Evolutionary conservation across 805 yeast genomes (phyloP).

Genomic region (Candida namnaoensis): DNA sequence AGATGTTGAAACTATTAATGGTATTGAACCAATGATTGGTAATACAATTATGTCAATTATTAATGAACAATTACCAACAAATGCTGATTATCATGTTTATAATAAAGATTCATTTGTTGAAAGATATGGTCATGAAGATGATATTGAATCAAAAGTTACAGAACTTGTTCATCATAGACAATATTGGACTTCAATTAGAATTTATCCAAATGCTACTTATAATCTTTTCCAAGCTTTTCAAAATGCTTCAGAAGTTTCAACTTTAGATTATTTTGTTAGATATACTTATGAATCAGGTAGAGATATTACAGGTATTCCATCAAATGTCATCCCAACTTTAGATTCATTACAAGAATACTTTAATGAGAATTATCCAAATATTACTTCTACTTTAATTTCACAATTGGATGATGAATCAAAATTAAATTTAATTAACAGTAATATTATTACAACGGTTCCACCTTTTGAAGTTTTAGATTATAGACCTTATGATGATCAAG

Average conservation of each 20-base stretch:
- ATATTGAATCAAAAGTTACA: constrained; percentile 27
- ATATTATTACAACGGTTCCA: constrained; percentile 25
- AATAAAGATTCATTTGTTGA: constrained; percentile 16
- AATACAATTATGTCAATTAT: constrained; percentile 24
- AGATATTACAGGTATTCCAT: constrained; percentile 41
- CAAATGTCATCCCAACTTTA: constrained; percentile 37
- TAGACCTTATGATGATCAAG: constrained; percentile 41
- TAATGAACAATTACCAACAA: constrained; percentile 44
- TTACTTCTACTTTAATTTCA: constrained; percentile 20
- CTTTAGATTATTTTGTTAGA: constrained; percentile 31
- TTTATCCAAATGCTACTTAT: constrained; percentile 38
- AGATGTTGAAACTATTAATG: constrained; percentile 18
- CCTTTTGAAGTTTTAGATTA: constrained; percentile 31
- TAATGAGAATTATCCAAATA: constrained; percentile 8
- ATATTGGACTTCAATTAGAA: constrained; percentile 58
- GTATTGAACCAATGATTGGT: constrained; percentile 12
- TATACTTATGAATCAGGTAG: constrained; percentile 54
- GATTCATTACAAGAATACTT: constrained; percentile 25
- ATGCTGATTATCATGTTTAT: constrained; percentile 31
- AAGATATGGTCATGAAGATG: constrained; percentile 9
- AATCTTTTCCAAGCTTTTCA: constrained; percentile 11
- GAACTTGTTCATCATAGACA: constrained; percentile 41
- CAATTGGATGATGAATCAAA: constrained; percentile 17
- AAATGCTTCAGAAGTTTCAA: constrained; percentile 18
- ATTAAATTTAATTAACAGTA: constrained; percentile 10